Evolutionary conservation across 306 rosid genomes (phyloP).

Genomic region (Acacia melanoxylon): DNA sequence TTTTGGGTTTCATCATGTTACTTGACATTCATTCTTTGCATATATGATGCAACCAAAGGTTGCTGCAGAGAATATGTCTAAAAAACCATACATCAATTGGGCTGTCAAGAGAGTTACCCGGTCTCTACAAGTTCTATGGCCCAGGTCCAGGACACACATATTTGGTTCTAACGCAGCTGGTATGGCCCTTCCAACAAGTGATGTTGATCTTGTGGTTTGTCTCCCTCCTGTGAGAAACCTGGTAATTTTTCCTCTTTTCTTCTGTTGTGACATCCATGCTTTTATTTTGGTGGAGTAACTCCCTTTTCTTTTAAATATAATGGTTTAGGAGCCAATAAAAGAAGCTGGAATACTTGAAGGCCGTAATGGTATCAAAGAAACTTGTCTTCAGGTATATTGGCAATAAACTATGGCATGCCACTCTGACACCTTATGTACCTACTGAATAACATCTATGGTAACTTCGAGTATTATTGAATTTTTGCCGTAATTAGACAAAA

Average conservation of each 20-base stretch:
- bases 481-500: neutral
- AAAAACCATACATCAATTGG: constrained; percentile 68
- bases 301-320: neutral
- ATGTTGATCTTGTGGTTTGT: constrained; percentile 75
- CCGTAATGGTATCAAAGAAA: constrained; percentile 77
- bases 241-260: constrained; percentile 37
- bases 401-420: neutral
- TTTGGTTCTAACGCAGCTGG: constrained; percentile 74
- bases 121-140: constrained; percentile 78
- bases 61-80: constrained; percentile 58
- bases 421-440: neutral
- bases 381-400: constrained; percentile 72
- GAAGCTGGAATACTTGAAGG: constrained; percentile 87
- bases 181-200: constrained; percentile 73
- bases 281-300: neutral
- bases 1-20: neutral
- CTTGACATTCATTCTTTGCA: neutral
- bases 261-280: constrained; percentile 1
- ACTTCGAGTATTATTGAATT: neutral
- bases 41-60: constrained; percentile 43
- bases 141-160: constrained; percentile 70
- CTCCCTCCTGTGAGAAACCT: constrained; percentile 82
- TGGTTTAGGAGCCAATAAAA: constrained; percentile 67
- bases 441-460: neutral
- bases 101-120: constrained; percentile 74